Evolutionary conservation across 176 grass and related monocot genomes (phyloP), one percentile per base, ranked within the genome.

Genomic region (Metroxylon sagu): DNA sequence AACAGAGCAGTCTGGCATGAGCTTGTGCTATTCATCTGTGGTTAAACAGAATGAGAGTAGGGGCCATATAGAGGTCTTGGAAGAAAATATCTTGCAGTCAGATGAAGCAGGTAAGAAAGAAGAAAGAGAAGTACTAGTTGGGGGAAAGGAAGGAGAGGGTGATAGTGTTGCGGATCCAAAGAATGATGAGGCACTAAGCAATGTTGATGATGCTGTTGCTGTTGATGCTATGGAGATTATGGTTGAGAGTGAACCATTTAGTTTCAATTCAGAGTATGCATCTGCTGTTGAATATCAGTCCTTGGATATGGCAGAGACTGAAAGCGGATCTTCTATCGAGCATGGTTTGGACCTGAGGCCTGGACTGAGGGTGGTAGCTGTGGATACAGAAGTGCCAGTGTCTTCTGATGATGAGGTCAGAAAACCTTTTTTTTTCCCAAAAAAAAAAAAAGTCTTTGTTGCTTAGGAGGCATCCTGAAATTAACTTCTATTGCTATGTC

Each of bases 121-220:
- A n/a, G 57, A 31, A 29, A 60, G 57, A 27, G 57, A 29, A 60
- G 27, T 60, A 14, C 16, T 30, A 29, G 57, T 60, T 26, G 57
- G 5, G 17, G 57, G 27, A 16, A 60, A 60, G 12, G 57, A 7
- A 31, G 26, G 17, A 60, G 57, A 3, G 4, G 29, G 29, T 31
- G 29, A 31, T 5, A 31, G 6, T 31, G 29, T 5, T 6, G 29
- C 5, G 5, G 29, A 4, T 6, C 5, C 29, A 31, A 60, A 16
- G 10, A 7, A 60, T 26, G 6, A 29, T 60, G 57, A 17, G 16
- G 57, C 19, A 19, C 15, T 19, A 10, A 19, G 16, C n/a, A 23
- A n/a, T 54, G 16, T 16, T 60, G 16, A 17, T n/a, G 57, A 16
- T n/a, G 26, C 1, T 60, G 57, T 31, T 31, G 14, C 16, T 30